Evolutionary conservation across 2,329 filamentous ascomycete genomes (phyloP).

Genomic region (Dryadomyces sulphureus): DNA sequence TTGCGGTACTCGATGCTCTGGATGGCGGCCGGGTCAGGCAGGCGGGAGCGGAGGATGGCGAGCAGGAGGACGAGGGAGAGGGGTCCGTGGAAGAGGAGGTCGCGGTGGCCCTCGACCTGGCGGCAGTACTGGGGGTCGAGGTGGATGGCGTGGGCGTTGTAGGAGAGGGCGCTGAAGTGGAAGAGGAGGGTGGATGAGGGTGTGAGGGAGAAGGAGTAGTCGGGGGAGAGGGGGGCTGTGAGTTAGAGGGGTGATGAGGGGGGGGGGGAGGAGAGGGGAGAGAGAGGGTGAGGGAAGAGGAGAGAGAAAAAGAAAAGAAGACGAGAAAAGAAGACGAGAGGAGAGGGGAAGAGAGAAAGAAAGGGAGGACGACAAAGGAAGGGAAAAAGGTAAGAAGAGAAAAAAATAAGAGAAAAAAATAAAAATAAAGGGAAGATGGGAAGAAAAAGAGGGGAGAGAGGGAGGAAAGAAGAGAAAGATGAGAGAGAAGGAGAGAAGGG

Average conservation of each 20-base stretch:
- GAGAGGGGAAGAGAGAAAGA: constrained; percentile 20
- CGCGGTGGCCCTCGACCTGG: constrained; percentile 57
- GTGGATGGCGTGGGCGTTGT: constrained; percentile 88
- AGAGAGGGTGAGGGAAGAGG: too few relatives aligned
- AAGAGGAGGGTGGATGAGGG: constrained; percentile 65
- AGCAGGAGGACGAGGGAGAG: constrained; percentile 66
- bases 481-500: constrained; percentile 50
- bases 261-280: not conserved
- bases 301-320: too few relatives aligned
- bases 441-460: constrained; percentile 25
- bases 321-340: too few relatives aligned
- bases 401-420: not conserved
- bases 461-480: constrained; percentile 86
- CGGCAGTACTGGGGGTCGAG: constrained; percentile 58
- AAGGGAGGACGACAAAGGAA: too few relatives aligned
- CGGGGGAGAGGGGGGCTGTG: constrained; percentile 20
- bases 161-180: constrained; percentile 78
- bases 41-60: constrained; percentile 36
- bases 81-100: constrained; percentile 76
- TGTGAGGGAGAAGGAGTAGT: constrained; percentile 35
- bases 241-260: constrained; percentile 3
- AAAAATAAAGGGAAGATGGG: too few relatives aligned
- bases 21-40: constrained; percentile 22
- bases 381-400: too few relatives aligned
- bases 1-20: constrained; percentile 62